Percentiles rank a stretch among this genome's conserved stretches.
phyloP scores from a whole-genome alignment of 1,284 basidiomycete genomes.

The Ceraceosorus guamensis region DNA sequence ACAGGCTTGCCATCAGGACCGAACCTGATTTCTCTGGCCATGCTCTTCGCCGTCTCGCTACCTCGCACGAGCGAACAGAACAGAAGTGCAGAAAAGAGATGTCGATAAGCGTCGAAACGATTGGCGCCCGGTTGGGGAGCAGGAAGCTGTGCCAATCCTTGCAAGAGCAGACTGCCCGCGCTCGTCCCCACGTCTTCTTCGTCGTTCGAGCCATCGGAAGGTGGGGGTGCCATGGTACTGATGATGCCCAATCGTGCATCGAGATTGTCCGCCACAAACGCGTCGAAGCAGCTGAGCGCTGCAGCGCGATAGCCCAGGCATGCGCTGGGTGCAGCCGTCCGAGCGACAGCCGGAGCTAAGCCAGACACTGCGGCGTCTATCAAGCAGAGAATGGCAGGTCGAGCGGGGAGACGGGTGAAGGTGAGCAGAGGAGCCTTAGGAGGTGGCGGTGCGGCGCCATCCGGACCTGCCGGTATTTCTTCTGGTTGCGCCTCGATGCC shows the following conservation, averaged over 20 bases:
- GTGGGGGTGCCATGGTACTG: conserved; percentile 53
- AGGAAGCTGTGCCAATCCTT: conserved; percentile 52
- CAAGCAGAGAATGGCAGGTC: conserved; percentile 22
- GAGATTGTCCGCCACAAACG: conserved; percentile 47
- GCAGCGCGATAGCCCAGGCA: conserved; percentile 25
- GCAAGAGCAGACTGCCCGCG: conserved; percentile 53
- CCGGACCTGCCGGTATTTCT: neutral
- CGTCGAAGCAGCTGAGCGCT: conserved; percentile 37
- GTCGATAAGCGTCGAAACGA: conserved; percentile 54
- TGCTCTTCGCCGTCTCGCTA: conserved; percentile 55
- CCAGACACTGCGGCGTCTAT: conserved; percentile 30
- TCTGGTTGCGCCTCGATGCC: neutral
- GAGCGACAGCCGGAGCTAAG: neutral
- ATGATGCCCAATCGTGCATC: conserved; percentile 51
- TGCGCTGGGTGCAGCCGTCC: neutral
- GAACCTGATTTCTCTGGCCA: conserved; percentile 53
- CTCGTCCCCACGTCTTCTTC: conserved; percentile 36
- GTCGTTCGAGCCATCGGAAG: conserved; percentile 10
- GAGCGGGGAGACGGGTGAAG: conserved; percentile 21
- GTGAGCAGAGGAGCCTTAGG: neutral
- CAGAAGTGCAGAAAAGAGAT: conserved; percentile 31
- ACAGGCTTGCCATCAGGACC: conserved; percentile 34
- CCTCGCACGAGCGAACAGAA: conserved; percentile 55
- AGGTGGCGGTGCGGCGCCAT: neutral
- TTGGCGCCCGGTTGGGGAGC: conserved; percentile 19